These are phyloP conservation scores for Boletus reticuloceps DNA, from an alignment of 768 basidiomycete genomes.

Conservation along the genomic window DNA sequence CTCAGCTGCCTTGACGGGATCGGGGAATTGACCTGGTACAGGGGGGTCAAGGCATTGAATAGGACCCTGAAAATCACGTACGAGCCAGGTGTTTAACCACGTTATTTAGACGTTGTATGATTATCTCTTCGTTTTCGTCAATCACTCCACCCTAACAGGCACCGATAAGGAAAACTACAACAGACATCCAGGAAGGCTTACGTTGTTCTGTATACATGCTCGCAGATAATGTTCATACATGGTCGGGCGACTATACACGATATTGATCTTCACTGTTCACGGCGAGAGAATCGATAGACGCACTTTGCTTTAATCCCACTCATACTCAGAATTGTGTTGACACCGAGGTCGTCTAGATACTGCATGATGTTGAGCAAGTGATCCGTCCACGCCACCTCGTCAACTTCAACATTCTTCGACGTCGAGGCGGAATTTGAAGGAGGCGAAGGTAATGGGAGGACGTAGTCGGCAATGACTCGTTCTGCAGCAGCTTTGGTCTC, in stretches of 20 bases:
- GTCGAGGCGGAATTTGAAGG: constrained; percentile 38
- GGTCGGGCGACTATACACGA: constrained; percentile 55
- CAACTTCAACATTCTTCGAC: constrained; percentile 52
- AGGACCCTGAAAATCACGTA: constrained; percentile 33
- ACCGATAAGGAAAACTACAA: not conserved
- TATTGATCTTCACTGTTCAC: not conserved
- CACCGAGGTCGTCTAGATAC: constrained; percentile 58
- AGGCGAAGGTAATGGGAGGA: constrained; percentile 73
- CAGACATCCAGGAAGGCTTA: constrained; percentile 36
- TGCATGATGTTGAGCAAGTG: constrained; percentile 71
- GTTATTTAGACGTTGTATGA: constrained; percentile 52
- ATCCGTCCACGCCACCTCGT: constrained; percentile 86
- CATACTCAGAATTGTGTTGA: constrained; percentile 56
- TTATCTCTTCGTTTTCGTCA: constrained; percentile 72
- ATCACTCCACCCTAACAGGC: constrained; percentile 78
- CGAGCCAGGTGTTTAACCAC: constrained; percentile 60
- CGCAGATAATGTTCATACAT: constrained; percentile 68
- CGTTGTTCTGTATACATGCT: constrained; percentile 80
- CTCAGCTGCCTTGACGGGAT: constrained; percentile 70
- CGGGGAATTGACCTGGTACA: constrained; percentile 51
- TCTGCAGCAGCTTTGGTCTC: constrained; percentile 71
- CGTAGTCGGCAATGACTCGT: constrained; percentile 63
- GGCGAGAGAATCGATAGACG: constrained; percentile 13
- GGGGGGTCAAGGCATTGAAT: not conserved
- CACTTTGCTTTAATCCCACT: constrained; percentile 64